A percentile compares a stretch with the other conserved stretches of the same genome.
Conservation (phyloP, 768 basidiomycete species). For the Naganishia randhawae region DNA sequence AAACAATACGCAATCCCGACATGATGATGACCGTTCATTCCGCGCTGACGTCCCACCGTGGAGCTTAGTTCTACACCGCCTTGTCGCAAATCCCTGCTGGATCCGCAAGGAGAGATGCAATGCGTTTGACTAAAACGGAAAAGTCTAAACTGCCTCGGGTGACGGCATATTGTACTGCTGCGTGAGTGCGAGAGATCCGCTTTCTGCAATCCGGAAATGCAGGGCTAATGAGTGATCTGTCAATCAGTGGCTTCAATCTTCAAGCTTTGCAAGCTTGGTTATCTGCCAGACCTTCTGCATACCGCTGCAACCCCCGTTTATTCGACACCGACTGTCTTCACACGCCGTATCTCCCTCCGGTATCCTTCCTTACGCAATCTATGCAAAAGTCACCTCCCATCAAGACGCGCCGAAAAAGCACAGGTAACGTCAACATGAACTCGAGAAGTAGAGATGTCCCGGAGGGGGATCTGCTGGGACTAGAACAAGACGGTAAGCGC, state of each 20-base stretch:
- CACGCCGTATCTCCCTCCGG: constrained; percentile 72
- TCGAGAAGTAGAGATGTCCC: constrained; percentile 5
- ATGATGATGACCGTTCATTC: not conserved
- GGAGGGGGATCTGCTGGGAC: constrained; percentile 46
- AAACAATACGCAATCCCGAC: too few species aligned
- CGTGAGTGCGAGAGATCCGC: constrained; percentile 55
- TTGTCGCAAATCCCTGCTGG: constrained; percentile 90
- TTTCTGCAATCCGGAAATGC: not conserved
- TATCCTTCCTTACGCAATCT: constrained; percentile 55
- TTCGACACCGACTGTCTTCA: constrained; percentile 87
- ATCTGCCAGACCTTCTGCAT: constrained; percentile 72
- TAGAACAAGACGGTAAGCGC: constrained; percentile 31
- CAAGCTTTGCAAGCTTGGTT: constrained; percentile 84
- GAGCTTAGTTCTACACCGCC: constrained; percentile 78
- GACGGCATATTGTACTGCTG: constrained; percentile 93
- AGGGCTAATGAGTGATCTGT: not conserved
- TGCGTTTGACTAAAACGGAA: constrained; percentile 79
- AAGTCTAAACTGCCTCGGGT: constrained; percentile 92
- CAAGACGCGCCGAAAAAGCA: constrained; percentile 54
- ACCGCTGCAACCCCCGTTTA: constrained; percentile 77
- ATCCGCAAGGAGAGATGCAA: constrained; percentile 83
- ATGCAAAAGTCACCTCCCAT: constrained; percentile 78
- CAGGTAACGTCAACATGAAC: constrained; percentile 6
- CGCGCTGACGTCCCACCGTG: not conserved
- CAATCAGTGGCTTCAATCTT: constrained; percentile 76